A percentile compares a stretch with the other conserved stretches of the same genome.
Evolutionary conservation across 2,329 filamentous ascomycete genomes (phyloP).

Genomic region (Cordyceps cicadae): DNA sequence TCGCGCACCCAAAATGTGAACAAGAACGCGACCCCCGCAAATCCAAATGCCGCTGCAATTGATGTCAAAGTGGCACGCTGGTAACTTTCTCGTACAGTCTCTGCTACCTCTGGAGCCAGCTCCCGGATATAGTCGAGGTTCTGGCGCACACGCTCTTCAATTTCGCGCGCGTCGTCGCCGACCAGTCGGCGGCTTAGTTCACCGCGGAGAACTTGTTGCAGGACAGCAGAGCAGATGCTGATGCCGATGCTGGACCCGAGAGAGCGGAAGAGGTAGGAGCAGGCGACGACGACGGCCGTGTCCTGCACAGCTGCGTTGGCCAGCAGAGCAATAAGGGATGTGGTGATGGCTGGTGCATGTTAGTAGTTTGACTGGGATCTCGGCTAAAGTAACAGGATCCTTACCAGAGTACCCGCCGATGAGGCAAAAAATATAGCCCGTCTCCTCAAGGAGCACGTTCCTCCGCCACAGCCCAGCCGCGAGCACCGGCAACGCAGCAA

Average conservation of each 20-base stretch:
- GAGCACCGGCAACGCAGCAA: constrained; percentile 44
- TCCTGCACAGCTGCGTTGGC: constrained; percentile 60
- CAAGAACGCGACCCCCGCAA: constrained; percentile 31
- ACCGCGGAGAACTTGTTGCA: constrained; percentile 59
- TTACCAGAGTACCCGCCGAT: constrained; percentile 31
- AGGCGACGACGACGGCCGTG: constrained; percentile 68
- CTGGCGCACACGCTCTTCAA: constrained; percentile 61
- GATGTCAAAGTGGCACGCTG: constrained; percentile 36
- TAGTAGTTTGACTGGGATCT: not conserved
- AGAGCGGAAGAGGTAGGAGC: constrained; percentile 72
- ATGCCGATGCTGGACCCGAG: constrained; percentile 70
- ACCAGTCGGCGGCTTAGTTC: constrained; percentile 47
- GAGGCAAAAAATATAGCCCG: constrained; percentile 46
- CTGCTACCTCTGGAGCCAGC: constrained; percentile 51
- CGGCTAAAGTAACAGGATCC: not conserved
- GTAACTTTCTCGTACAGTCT: constrained; percentile 59
- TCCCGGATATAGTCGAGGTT: constrained; percentile 61
- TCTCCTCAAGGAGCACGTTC: constrained; percentile 43
- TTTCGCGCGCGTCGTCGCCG: constrained; percentile 52
- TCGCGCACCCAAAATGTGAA: constrained; percentile 47
- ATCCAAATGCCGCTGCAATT: constrained; percentile 29
- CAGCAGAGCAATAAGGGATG: constrained; percentile 62
- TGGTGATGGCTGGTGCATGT: constrained; percentile 50
- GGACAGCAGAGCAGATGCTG: constrained; percentile 60
- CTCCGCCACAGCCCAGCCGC: constrained; percentile 42